Evolutionary conservation across 75 land plant species (phyloP).

Genomic region (Picea sitchensis): DNA sequence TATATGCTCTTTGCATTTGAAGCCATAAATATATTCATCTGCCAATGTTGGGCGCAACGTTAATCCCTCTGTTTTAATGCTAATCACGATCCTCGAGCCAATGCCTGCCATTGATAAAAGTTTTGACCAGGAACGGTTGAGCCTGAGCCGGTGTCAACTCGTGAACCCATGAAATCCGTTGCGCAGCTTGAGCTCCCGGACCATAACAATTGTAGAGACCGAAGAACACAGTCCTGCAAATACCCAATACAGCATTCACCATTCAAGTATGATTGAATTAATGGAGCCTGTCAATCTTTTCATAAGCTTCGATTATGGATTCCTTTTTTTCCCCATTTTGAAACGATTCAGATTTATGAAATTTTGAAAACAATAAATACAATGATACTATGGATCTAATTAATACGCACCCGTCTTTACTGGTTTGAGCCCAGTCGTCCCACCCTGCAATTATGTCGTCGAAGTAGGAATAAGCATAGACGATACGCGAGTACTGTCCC

Average conservation of each 20-base stretch:
- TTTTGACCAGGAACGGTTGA: slow-evolving; percentile 14
- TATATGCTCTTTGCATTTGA: too few relatives aligned
- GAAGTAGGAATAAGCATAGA: slow-evolving; percentile 14
- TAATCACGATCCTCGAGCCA: slow-evolving; percentile 15
- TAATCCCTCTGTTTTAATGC: too few relatives aligned
- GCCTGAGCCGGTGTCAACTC: slow-evolving; percentile 30
- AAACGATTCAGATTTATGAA: too few relatives aligned
- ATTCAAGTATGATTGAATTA: too few relatives aligned
- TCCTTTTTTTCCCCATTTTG: too few relatives aligned
- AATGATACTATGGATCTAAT: neutral
- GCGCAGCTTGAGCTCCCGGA: slow-evolving; percentile 24
- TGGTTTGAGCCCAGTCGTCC: slow-evolving; percentile 23
- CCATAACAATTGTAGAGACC: slow-evolving; percentile 40
- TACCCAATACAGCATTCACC: too few relatives aligned
- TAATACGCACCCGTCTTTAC: slow-evolving; percentile 5
- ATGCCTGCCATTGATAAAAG: slow-evolving; percentile 27
- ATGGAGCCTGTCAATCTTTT: too few relatives aligned
- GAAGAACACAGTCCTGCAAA: slow-evolving; percentile 36
- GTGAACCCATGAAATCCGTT: slow-evolving; percentile 24
- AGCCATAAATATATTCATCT: too few relatives aligned
- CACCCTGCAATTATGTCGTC: slow-evolving; percentile 23
- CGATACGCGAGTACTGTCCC: slow-evolving; percentile 21
- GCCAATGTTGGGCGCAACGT: too few relatives aligned
- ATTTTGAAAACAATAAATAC: too few relatives aligned
- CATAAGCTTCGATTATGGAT: too few relatives aligned